phyloP scores from a whole-genome alignment of 2,329 filamentous ascomycete genomes.

The Talaromyces sp. region DNA sequence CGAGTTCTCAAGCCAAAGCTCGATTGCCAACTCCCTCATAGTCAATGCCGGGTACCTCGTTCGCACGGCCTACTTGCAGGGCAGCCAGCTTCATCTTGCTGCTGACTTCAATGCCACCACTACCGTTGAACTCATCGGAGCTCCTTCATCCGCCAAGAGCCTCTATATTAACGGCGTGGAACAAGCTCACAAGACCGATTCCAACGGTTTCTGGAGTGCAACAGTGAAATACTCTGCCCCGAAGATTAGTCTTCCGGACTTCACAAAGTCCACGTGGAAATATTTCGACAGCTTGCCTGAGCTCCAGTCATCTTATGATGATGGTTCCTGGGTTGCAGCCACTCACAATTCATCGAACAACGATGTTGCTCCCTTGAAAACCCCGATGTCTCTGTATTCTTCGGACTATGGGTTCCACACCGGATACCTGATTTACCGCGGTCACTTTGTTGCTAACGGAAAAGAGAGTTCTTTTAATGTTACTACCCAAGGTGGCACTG shows the following conservation, averaged over 20 bases:
- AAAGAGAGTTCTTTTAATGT: slow-evolving; percentile 53
- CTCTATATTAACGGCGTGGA: slow-evolving; percentile 57
- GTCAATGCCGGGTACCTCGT: slow-evolving; percentile 40
- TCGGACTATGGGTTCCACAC: slow-evolving; percentile 70
- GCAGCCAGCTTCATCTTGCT: slow-evolving; percentile 54
- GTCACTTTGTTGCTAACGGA: slow-evolving; percentile 60
- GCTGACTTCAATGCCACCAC: slow-evolving; percentile 70
- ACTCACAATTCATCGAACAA: slow-evolving; percentile 57
- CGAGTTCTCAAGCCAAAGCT: slow-evolving; percentile 17
- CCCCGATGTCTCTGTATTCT: slow-evolving; percentile 61
- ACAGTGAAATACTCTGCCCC: slow-evolving; percentile 48
- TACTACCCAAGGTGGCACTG: slow-evolving; percentile 59
- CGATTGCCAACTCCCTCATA: slow-evolving; percentile 30
- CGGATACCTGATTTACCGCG: slow-evolving; percentile 64
- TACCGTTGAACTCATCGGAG: slow-evolving; percentile 62
- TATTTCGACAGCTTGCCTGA: slow-evolving; percentile 68
- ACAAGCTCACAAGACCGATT: slow-evolving; percentile 34
- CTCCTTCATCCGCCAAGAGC: slow-evolving; percentile 47
- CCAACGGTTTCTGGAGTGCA: slow-evolving; percentile 46
- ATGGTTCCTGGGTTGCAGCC: slow-evolving; percentile 59
- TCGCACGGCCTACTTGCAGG: slow-evolving; percentile 47
- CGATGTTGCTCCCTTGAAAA: slow-evolving; percentile 49
- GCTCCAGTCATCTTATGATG: slow-evolving; percentile 58
- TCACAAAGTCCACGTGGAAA: slow-evolving; percentile 60
- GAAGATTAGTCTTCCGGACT: slow-evolving; percentile 49